Percentiles rank a stretch among this genome's conserved stretches.
These are phyloP conservation scores for Podaxis rugospora DNA, from an alignment of 768 basidiomycete species.

Conservation along the genomic window DNA sequence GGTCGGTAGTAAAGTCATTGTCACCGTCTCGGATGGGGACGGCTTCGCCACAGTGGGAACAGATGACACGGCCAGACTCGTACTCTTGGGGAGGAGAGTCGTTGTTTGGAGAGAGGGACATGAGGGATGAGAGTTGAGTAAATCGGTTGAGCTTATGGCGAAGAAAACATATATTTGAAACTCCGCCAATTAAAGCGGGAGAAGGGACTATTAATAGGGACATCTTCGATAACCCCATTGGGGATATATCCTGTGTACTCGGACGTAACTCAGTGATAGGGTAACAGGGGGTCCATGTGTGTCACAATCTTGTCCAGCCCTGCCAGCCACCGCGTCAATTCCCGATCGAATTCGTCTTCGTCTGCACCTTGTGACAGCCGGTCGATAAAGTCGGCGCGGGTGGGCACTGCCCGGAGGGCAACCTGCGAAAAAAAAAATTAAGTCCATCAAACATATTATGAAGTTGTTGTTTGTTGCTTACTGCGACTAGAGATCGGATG, in stretches of 20 bases:
- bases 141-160: constrained; percentile 4
- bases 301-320: constrained; percentile 50
- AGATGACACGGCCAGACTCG: constrained; percentile 60
- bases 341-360: constrained; percentile 46
- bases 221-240: constrained; percentile 33
- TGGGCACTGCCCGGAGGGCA: constrained; percentile 57
- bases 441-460: constrained; percentile 3
- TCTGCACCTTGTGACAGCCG: constrained; percentile 59
- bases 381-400: constrained; percentile 57
- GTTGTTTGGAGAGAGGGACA: constrained; percentile 9
- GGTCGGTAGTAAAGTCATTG: constrained; percentile 60
- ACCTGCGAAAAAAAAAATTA: constrained; percentile 27
- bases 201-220: constrained; percentile 36
- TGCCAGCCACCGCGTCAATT: constrained; percentile 55
- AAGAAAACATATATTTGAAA: constrained; percentile 13
- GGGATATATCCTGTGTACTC: background rate
- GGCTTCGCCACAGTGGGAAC: constrained; percentile 55
- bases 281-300: constrained; percentile 48
- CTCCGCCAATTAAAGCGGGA: constrained; percentile 11
- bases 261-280: constrained; percentile 9
- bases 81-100: constrained; percentile 39
- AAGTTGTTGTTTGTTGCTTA: constrained; percentile 26
- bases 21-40: constrained; percentile 69
- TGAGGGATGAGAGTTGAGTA: background rate
- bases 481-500: constrained; percentile 60